Evolutionary conservation across 2,329 filamentous ascomycete species (phyloP).

Genomic region (Colletotrichum tropicale): DNA sequence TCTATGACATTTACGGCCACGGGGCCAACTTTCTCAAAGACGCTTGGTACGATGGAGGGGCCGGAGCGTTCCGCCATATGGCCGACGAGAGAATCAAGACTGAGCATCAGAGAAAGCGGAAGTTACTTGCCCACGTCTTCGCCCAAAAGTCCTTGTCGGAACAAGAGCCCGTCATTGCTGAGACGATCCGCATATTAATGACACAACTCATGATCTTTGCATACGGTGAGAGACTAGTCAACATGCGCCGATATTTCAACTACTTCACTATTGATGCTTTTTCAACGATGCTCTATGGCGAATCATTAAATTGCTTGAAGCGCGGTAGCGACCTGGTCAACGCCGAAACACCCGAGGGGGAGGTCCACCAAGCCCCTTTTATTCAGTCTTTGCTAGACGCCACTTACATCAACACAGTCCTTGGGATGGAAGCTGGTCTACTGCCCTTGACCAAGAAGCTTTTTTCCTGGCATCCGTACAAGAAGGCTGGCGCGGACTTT

Average conservation of each 20-base stretch:
- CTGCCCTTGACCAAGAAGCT: background rate
- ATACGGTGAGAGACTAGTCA: background rate
- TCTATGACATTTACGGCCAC: background rate
- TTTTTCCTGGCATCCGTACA: background rate
- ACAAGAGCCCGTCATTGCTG: background rate
- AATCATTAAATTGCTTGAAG: background rate
- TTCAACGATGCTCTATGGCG: background rate
- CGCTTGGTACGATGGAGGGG: background rate
- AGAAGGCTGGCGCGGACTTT: background rate
- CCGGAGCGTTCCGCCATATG: background rate
- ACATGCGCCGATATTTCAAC: background rate
- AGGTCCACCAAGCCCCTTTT: background rate
- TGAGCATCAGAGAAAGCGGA: background rate
- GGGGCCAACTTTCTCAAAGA: background rate
- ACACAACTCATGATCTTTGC: background rate
- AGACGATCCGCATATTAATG: background rate
- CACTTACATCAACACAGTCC: background rate
- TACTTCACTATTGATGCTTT: background rate
- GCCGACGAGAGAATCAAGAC: background rate
- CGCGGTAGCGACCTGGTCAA: background rate
- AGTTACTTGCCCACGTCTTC: background rate
- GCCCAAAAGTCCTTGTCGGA: background rate
- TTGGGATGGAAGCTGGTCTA: background rate
- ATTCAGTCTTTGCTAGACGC: background rate
- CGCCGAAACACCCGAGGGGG: background rate